These are phyloP conservation scores for Penicillium goetzii DNA, from an alignment of 495 filamentous ascomycete species.

Conservation along the genomic window DNA sequence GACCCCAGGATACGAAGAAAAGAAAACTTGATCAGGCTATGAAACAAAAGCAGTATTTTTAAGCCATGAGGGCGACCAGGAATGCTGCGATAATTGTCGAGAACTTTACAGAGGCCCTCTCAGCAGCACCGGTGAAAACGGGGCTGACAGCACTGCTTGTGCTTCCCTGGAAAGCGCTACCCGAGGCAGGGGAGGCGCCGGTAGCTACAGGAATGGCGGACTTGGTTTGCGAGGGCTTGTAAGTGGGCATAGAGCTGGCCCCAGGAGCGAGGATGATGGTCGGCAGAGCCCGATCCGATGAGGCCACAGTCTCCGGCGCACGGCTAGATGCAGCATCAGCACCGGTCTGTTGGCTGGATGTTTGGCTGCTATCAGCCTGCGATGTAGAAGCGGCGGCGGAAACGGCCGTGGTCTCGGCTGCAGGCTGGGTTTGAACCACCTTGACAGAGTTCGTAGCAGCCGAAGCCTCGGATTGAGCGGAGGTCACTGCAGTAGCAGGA, in stretches of 20 bases:
- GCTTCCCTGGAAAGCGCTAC: conserved; percentile 8
- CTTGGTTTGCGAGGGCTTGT: conserved; percentile 12
- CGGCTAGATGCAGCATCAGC: conserved; percentile 13
- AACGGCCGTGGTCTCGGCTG: background rate
- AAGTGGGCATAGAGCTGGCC: conserved; percentile 6
- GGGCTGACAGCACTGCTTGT: conserved; percentile 27
- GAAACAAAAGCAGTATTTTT: conserved; percentile 1
- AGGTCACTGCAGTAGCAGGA: conserved; percentile 8
- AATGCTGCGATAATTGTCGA: conserved; percentile 25
- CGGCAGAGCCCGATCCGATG: conserved; percentile 5
- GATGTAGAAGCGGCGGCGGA: background rate
- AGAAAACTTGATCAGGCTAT: background rate
- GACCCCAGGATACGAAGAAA: background rate
- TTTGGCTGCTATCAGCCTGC: background rate
- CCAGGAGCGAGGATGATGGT: conserved; percentile 21
- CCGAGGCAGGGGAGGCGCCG: conserved; percentile 11
- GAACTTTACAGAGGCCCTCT: conserved; percentile 29
- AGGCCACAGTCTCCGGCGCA: background rate
- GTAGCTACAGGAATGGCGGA: conserved; percentile 23
- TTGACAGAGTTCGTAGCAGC: conserved; percentile 6
- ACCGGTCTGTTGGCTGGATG: background rate
- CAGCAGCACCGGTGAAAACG: conserved; percentile 38
- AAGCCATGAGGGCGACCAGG: conserved; percentile 27
- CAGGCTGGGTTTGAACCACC: background rate
- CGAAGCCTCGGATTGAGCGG: conserved; percentile 1